These are phyloP conservation scores for Podila minutissima DNA, from an alignment of 192 early-diverging fungal species.

Conservation along the genomic window DNA sequence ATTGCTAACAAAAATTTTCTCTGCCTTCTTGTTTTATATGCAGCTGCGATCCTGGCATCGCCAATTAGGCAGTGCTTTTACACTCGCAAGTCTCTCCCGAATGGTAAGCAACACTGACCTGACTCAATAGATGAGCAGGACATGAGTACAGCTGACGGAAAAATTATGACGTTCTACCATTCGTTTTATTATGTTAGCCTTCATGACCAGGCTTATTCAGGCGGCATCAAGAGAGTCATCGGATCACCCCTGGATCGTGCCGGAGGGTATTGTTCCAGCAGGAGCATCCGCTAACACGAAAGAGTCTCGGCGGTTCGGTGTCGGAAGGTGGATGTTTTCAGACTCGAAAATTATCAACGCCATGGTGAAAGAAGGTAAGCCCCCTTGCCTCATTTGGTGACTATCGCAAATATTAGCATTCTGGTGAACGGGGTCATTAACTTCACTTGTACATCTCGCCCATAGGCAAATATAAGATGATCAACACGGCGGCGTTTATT, in stretches of 20 bases:
- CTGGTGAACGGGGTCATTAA: no score
- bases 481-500: slow-evolving; percentile 23
- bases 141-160: no score
- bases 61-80: neutral
- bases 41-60: neutral
- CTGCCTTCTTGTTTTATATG: neutral
- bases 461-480: slow-evolving; percentile 31
- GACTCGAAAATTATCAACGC: neutral
- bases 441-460: no score
- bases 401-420: no score
- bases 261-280: neutral
- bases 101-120: neutral
- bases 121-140: neutral
- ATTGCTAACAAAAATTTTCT: no score
- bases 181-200: neutral
- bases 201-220: slow-evolving; percentile 1
- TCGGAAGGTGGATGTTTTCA: neutral
- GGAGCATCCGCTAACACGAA: neutral
- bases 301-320: neutral
- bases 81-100: neutral
- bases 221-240: neutral
- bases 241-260: neutral
- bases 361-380: neutral
- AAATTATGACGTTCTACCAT: neutral
- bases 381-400: no score